phyloP scores from a whole-genome alignment of 1,139 yeast genomes.

The Groenewaldozyma sp. region DNA sequence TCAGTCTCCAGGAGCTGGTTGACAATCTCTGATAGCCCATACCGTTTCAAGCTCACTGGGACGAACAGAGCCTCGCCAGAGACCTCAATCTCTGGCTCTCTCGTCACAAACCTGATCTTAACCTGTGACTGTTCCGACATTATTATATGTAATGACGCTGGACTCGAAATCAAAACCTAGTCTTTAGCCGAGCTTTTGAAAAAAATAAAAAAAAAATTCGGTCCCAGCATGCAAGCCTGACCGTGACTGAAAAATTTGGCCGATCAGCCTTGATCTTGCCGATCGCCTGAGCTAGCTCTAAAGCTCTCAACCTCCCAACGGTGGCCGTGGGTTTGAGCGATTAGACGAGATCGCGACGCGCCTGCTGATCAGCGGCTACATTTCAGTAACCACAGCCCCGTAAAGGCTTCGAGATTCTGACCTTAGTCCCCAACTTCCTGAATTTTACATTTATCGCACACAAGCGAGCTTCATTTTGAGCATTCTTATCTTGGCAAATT shows the following conservation, averaged over 20 bases:
- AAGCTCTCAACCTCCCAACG: too few species aligned
- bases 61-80: constrained; percentile 75
- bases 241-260: background rate
- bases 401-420: too few species aligned
- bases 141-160: background rate
- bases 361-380: too few species aligned
- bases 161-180: background rate
- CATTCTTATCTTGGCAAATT: too few species aligned
- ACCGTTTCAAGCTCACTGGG: constrained; percentile 77
- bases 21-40: constrained; percentile 89
- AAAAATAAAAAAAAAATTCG: constrained; percentile 1
- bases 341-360: too few species aligned
- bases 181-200: background rate
- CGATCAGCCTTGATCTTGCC: background rate
- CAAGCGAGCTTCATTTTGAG: too few species aligned
- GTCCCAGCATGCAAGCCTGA: background rate
- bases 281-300: too few species aligned
- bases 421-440: too few species aligned
- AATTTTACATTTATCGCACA: too few species aligned
- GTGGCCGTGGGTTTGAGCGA: too few species aligned
- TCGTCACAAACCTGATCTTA: constrained; percentile 74
- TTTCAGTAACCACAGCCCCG: too few species aligned
- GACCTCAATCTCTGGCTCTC: constrained; percentile 71
- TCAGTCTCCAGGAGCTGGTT: constrained; percentile 66
- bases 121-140: constrained; percentile 34